Percentiles rank a stretch among this genome's conserved stretches.
Evolutionary conservation across 1,139 yeast genomes (phyloP).

Genomic region (Magnusiomyces paraingens): DNA sequence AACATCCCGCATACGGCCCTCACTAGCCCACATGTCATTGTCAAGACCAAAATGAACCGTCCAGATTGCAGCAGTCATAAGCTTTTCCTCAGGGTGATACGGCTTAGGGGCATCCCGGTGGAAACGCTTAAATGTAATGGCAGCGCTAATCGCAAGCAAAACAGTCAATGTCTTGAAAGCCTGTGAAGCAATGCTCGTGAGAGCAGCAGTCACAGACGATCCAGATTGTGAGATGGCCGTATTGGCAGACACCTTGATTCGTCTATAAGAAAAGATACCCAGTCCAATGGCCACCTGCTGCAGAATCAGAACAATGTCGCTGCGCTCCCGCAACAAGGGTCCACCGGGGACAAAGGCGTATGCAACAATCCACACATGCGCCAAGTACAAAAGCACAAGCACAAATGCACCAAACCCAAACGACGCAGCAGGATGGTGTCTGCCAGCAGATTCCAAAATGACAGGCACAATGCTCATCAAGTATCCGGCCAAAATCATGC

Average conservation of each 20-base stretch:
- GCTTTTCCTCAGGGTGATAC: constrained; percentile 64
- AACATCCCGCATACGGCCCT: constrained; percentile 78
- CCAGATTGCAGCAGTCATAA: constrained; percentile 95
- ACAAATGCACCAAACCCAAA: constrained; percentile 53
- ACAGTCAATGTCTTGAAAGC: constrained; percentile 25
- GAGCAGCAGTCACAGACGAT: constrained; percentile 21
- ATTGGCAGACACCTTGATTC: constrained; percentile 20
- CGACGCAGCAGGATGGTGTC: constrained; percentile 51
- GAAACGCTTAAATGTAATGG: constrained; percentile 52
- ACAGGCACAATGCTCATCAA: constrained; percentile 58
- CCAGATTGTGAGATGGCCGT: constrained; percentile 18
- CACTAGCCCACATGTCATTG: constrained; percentile 98
- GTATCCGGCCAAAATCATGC: constrained; percentile 57
- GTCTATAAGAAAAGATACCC: constrained; percentile 28
- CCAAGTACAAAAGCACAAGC: constrained; percentile 53
- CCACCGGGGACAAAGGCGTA: constrained; percentile 98
- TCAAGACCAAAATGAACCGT: constrained; percentile 95
- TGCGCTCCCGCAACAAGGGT: constrained; percentile 75
- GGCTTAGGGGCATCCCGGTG: constrained; percentile 60
- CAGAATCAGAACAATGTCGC: constrained; percentile 59
- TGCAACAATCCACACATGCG: constrained; percentile 95
- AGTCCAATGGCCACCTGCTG: constrained; percentile 44
- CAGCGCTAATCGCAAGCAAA: constrained; percentile 31
- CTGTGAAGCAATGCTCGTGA: constrained; percentile 26
- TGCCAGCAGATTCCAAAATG: constrained; percentile 50